Base-by-base conservation (phyloP, 139 green algal species). In the Chlamydomonas sp. region DNA sequence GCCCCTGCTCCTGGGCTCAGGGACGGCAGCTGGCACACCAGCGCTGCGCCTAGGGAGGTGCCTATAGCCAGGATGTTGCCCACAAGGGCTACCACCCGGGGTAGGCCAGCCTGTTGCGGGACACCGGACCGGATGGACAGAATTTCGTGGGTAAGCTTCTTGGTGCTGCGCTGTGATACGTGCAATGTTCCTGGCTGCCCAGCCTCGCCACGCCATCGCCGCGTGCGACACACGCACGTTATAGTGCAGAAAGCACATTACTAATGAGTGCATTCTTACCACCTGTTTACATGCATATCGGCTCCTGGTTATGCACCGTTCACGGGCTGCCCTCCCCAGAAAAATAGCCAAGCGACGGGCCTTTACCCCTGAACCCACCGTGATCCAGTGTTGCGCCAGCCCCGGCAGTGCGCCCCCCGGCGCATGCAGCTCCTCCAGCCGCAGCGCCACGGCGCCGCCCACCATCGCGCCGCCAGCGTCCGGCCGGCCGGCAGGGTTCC, bases 401-500 rank as follows among this genome's bases (percentile, higher is more conserved):
- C 88, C 74, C 1, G 88, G 86, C 58, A 90, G 68, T 4, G 62
- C 31, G 31, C 31, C 31, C 31, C 31, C 31, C 18, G 81, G 9
- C 7, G 18, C 61, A 15, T 67, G 62, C 67, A 93, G 64, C 71
- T 90, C 88, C 86, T 94, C 91, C 73, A 95, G 75, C 75, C 88
- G 86, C 79, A 95, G 78, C 57, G 92, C 88, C 84, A 93, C 90
- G 4, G 66, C 79, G 62, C 92, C 92, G 58, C 92, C 91, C n/a
- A 94, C 81, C 88, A 95, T 93, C 3, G 88, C 88, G 8, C 91
- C 91, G 5, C 31, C 57, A 0, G 89, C 90, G 86, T 93, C 92
- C 1, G 92, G 92, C 67, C 92, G 85, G 17, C 92, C 92, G 5
- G 74, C 67, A 31, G 89, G 72, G 80, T 93, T 90, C 92, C 92